phyloP scores from a whole-genome alignment of 495 filamentous ascomycete species.

The Parathielavia appendiculata region DNA sequence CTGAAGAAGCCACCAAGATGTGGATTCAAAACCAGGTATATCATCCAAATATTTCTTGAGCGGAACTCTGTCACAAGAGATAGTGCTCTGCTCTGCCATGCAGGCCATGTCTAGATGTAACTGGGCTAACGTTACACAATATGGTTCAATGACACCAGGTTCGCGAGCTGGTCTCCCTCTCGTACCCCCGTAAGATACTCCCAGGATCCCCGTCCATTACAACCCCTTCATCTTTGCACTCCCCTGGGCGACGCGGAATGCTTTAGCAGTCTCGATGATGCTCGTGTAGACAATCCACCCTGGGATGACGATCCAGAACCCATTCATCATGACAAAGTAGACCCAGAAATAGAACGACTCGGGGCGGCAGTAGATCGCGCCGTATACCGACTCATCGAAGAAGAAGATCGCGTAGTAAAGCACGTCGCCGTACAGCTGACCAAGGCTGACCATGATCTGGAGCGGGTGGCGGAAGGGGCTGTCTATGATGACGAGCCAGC shows the following conservation, averaged over 20 bases:
- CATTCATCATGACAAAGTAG: slow-evolving; percentile 53
- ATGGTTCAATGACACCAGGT: too few relatives aligned
- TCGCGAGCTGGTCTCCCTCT: too few relatives aligned
- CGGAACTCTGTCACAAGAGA: too few relatives aligned
- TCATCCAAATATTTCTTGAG: too few relatives aligned
- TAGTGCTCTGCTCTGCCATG: too few relatives aligned
- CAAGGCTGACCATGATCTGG: slow-evolving; percentile 50
- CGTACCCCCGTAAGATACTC: too few relatives aligned
- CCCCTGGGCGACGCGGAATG: not conserved
- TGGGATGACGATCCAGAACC: slow-evolving; percentile 55
- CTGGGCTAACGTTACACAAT: too few relatives aligned
- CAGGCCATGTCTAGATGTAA: too few relatives aligned
- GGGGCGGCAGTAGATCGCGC: slow-evolving; percentile 46
- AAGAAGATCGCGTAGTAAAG: slow-evolving; percentile 53
- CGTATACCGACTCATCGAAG: slow-evolving; percentile 42
- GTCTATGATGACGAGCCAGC: slow-evolving; percentile 40
- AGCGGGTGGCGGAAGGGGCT: slow-evolving; percentile 50
- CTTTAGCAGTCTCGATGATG: not conserved
- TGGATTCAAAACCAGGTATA: too few relatives aligned
- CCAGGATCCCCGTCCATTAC: not conserved
- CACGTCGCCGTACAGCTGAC: slow-evolving; percentile 54
- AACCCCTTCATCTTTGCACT: not conserved
- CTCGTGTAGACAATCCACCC: not conserved
- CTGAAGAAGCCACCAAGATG: too few relatives aligned
- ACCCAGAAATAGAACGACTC: slow-evolving; percentile 53